phyloP scores from a whole-genome alignment of 768 basidiomycete species.

The Collybiopsis luxurians region DNA sequence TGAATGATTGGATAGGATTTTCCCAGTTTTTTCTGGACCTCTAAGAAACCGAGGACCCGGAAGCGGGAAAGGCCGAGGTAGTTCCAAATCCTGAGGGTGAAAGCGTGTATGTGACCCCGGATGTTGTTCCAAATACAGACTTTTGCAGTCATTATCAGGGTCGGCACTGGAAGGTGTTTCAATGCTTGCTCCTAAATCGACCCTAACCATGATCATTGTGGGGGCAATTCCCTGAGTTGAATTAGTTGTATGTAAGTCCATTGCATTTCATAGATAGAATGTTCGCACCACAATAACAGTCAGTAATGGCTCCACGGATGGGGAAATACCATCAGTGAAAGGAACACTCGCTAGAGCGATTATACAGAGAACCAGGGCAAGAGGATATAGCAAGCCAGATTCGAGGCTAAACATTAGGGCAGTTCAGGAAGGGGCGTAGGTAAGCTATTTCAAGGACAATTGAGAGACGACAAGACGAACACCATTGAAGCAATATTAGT shows the following conservation, averaged over 20 bases:
- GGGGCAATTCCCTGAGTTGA: neutral
- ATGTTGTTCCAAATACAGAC: too few relatives aligned
- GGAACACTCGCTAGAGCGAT: too few relatives aligned
- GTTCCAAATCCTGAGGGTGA: too few relatives aligned
- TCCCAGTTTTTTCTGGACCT: too few relatives aligned
- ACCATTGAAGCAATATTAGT: neutral
- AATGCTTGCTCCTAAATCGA: neutral
- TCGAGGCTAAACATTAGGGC: too few relatives aligned
- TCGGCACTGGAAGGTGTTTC: too few relatives aligned
- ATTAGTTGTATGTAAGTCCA: neutral
- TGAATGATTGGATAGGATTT: too few relatives aligned
- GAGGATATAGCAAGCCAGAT: neutral
- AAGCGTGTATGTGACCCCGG: too few relatives aligned
- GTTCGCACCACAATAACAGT: neutral
- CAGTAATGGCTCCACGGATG: neutral
- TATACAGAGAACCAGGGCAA: neutral
- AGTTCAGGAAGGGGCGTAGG: neutral
- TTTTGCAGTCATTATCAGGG: too few relatives aligned
- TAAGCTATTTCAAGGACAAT: neutral
- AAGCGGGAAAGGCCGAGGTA: too few relatives aligned
- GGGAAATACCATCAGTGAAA: too few relatives aligned
- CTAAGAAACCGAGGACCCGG: too few relatives aligned
- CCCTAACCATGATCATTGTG: neutral
- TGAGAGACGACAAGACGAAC: neutral
- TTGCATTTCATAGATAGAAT: neutral